Base-by-base conservation (phyloP, 2,329 filamentous ascomycete genomes). In the Raffaelea ambrosiae region DNA sequence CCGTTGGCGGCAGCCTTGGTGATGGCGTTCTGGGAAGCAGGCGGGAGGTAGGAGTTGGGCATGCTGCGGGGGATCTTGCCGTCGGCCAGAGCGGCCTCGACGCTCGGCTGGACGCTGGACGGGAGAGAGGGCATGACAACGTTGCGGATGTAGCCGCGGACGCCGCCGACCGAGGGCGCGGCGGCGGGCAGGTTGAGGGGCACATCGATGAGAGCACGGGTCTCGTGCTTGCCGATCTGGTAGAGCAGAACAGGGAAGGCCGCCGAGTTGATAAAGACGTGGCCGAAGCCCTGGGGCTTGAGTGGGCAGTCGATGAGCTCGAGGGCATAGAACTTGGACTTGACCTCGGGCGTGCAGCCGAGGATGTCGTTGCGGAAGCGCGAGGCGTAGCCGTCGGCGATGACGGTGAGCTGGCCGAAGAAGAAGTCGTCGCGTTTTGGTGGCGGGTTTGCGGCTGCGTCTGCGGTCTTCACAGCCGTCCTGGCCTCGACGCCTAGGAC, bases 221-320 rank as follows among this genome's bases (percentile, higher is more conserved):
- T 98, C 69, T 97, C 93, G 68, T 86, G 90, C 4, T 88, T 86
- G 61, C 93, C 91, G 62, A 98, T 98, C 69, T 97, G 93, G 72
- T 98, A 98, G 50, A 98, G 78, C 21, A 98, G 81, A 31, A 95
- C 81, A 1, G 93, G 91, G 52, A 65, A 73, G 41, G 79, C 77
- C 54, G 87, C 78, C 29, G 44, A 26, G 58, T 84, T 84, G 53
- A 98, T 85, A 47, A 96, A 74, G 54, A 98, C 91, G 65, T 95
- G 89, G 19, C 91, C 93, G 63, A 88, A 87, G 53, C 81, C 72
- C 2, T 82, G 79, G 46, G 77, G 73, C 2, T 89, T 88, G 10
- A 97, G 77, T 21, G 83, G 75, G 48, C 86, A 88, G 64, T 97
- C 90, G 60, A 93, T 86, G 53, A 98, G 77, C 65, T 98, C 91